Conservation (phyloP, 495 filamentous ascomycete genomes). For the Xylaria venustula region DNA sequence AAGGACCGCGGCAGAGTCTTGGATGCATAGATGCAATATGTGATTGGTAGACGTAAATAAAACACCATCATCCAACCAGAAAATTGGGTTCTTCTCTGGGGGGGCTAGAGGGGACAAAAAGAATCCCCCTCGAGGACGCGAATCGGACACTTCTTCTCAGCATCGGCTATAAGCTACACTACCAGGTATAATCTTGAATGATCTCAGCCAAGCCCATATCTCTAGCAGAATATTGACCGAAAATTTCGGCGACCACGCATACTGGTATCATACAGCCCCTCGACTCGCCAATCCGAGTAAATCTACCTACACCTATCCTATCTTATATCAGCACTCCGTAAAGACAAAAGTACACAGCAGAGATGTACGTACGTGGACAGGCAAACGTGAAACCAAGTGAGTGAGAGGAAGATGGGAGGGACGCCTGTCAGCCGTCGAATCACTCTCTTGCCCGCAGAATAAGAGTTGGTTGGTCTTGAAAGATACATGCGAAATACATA, state of each 20-base stretch:
- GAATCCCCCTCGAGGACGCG: constrained; percentile 1
- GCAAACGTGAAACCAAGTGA: constrained; percentile 3
- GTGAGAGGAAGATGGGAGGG: neutral
- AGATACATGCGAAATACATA: neutral
- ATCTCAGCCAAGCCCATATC: constrained; percentile 5
- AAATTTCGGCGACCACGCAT: constrained; percentile 14
- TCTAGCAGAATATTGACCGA: constrained; percentile 10
- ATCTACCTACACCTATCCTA: too few species aligned
- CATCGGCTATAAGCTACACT: neutral
- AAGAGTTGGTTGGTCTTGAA: neutral
- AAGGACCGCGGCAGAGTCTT: neutral
- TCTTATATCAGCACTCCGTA: constrained; percentile 4
- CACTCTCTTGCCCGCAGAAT: neutral
- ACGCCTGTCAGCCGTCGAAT: neutral
- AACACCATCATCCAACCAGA: constrained; percentile 8
- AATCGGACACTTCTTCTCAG: neutral
- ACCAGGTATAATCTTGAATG: neutral
- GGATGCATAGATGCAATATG: constrained; percentile 6
- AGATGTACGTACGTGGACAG: neutral
- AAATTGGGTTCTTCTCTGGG: neutral
- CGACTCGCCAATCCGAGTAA: neutral
- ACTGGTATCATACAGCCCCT: neutral
- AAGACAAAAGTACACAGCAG: neutral
- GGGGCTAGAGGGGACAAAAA: neutral
- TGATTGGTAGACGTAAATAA: constrained; percentile 14